These are phyloP conservation scores for Boechera retrofracta DNA, from an alignment of 345 rosid genomes.

Conservation along the genomic window DNA sequence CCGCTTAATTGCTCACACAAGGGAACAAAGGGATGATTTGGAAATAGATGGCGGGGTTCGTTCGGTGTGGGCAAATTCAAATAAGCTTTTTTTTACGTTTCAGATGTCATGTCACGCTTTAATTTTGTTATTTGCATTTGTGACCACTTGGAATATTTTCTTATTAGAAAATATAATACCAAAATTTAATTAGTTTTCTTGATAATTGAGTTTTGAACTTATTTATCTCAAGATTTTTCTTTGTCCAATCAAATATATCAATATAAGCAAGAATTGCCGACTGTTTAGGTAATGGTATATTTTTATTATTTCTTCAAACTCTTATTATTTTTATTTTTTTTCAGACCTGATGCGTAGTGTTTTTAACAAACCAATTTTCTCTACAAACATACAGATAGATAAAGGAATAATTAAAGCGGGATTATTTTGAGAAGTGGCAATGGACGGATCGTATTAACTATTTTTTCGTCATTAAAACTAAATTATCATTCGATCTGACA, in stretches of 20 bases:
- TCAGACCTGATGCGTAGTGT: no score
- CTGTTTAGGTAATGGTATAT: no score
- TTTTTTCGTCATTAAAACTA: not conserved
- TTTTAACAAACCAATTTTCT: no score
- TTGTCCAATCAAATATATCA: no score
- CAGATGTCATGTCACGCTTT: conserved; percentile 26
- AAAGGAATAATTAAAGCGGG: not conserved
- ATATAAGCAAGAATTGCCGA: no score
- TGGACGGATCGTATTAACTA: not conserved
- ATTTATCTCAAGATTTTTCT: no score
- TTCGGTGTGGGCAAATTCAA: conserved; percentile 21
- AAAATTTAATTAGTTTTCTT: no score
- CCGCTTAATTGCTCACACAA: conserved; percentile 9
- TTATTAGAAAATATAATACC: no score
- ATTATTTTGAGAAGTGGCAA: not conserved
- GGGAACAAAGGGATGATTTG: conserved; percentile 31
- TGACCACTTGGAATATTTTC: no score
- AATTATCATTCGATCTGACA: not conserved
- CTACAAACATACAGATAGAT: not conserved
- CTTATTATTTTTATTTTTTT: no score
- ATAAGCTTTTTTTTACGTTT: conserved; percentile 25
- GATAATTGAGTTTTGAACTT: no score
- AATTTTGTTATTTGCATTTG: not conserved
- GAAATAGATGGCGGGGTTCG: conserved; percentile 9
- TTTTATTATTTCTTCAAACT: no score